Evolutionary conservation across 306 rosid species (phyloP).

Genomic region (Dalbergia cochinchinensis): DNA sequence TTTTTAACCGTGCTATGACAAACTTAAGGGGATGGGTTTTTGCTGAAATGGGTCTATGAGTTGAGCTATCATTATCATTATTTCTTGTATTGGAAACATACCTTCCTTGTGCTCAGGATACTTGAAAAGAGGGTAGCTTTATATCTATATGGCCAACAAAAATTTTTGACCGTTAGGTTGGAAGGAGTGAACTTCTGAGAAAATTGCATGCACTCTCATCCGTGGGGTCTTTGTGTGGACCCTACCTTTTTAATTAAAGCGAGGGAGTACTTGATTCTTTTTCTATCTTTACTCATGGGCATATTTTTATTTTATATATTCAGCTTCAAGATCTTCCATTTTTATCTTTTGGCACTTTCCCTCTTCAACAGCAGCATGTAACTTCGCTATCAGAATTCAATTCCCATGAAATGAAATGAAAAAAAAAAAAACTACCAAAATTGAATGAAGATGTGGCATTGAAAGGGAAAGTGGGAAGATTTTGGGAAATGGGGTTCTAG

Average conservation of each 20-base stretch:
- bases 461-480: conserved; percentile 50
- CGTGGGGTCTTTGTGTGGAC: conserved; percentile 47
- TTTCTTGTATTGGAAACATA: conserved; percentile 85
- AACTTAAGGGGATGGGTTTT: conserved; percentile 38
- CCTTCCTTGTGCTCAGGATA: conserved; percentile 63
- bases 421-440: conserved; percentile 36
- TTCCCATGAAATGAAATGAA: conserved; percentile 50
- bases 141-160: conserved; percentile 39
- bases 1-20: conserved; percentile 18
- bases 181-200: conserved; percentile 44
- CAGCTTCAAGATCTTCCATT: conserved; percentile 29
- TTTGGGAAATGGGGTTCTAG: conserved; percentile 45
- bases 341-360: conserved; percentile 39
- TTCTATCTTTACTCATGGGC: not conserved
- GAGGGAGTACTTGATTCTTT: conserved; percentile 43
- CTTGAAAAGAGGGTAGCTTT: conserved; percentile 61
- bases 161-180: conserved; percentile 61
- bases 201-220: conserved; percentile 46
- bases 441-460: conserved; percentile 39
- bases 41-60: conserved; percentile 43
- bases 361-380: conserved; percentile 39
- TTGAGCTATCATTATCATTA: conserved; percentile 71
- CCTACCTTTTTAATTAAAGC: conserved; percentile 38
- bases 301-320: not conserved
- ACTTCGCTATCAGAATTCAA: conserved; percentile 60